Percentiles rank a stretch among this genome's conserved stretches.
Evolutionary conservation across 2,329 filamentous ascomycete species (phyloP).

Genomic region (Ophiostoma sp.): DNA sequence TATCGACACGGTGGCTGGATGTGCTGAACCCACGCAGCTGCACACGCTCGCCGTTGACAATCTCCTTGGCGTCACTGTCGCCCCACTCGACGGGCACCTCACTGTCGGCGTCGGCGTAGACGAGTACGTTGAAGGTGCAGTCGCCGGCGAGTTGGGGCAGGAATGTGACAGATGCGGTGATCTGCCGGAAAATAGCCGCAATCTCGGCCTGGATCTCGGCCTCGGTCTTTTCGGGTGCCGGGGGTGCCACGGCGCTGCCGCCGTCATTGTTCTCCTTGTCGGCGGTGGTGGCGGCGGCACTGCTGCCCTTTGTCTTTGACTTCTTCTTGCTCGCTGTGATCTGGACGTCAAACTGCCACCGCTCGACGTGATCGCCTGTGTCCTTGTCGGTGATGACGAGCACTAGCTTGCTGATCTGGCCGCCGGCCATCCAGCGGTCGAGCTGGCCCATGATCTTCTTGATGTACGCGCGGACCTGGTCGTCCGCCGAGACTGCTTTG

Average conservation of each 20-base stretch:
- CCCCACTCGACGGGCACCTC: constrained; percentile 98
- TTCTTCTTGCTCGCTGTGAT: constrained; percentile 37
- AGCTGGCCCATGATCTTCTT: constrained; percentile 99
- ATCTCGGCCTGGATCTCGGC: constrained; percentile 93
- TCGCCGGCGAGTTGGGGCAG: constrained; percentile 87
- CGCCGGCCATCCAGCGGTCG: constrained; percentile 94
- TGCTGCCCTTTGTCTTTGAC: constrained; percentile 25
- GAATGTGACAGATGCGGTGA: constrained; percentile 96
- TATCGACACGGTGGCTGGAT: constrained; percentile 88
- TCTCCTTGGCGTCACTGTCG: constrained; percentile 96
- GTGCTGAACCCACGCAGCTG: constrained; percentile 95
- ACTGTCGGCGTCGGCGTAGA: constrained; percentile 94
- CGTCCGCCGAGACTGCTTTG: constrained; percentile 75
- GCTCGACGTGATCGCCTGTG: constrained; percentile 89
- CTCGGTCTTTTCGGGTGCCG: constrained; percentile 70
- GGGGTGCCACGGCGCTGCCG: constrained; percentile 31
- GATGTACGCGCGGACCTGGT: constrained; percentile 98
- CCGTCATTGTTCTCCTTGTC: constrained; percentile 36
- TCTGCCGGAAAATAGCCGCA: constrained; percentile 93
- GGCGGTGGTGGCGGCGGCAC: constrained; percentile 26
- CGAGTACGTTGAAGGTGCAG: constrained; percentile 97
- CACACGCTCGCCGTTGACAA: constrained; percentile 87
- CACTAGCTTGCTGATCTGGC: constrained; percentile 95
- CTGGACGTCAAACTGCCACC: constrained; percentile 85
- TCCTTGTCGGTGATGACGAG: constrained; percentile 97